Base-by-base conservation (phyloP, 805 yeast species). In the Hanseniaspora valbyensis region DNA sequence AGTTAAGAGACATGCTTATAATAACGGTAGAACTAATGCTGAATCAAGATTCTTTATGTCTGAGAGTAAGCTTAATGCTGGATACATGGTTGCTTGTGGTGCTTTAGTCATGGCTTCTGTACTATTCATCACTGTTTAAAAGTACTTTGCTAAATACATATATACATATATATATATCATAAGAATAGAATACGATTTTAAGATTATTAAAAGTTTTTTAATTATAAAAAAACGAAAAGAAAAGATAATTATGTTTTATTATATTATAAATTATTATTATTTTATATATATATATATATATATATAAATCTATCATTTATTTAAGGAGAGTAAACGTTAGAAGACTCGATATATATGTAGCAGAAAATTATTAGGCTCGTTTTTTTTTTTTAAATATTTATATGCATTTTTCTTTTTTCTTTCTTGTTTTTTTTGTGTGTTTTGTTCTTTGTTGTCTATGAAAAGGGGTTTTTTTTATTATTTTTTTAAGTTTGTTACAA, bases 1-100 rank as follows among this genome's bases (percentile, higher is more conserved):
- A 30, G 50, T 45, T 18, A 38, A 45, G 18, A 45, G 50, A 45
- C 50, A 45, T 18, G 22, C 38, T 18, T 38, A 30, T 32, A 45
- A 45, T 16, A 24, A 37, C 5, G 50, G 42, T 1, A 45, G 24
- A 24, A 37, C 50, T 6, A 45, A 45, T 21, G 50, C 50, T 2
- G 43, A 45, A 4, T 45, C 50, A n/a, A 30, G 10, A 9, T 18
- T 44, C 29, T 45, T 39, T 39, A 19, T 16, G 3, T 5, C 25
- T 9, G 25, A 45, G 12, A 45, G 14, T 14, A 39, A 39, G 22
- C 16, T 38, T 7, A 39, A 18, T 3, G 19, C 24, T 10, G 50
- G 43, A 2, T 45, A 45, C 32, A 37, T 40, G 39, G 14, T 45
- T 10, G 50, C 50, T 16, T 21, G 50, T 14, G 14, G 32, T 8